Base-by-base conservation (phyloP, 2,329 filamentous ascomycete species). In the Aspergillus sp. region DNA sequence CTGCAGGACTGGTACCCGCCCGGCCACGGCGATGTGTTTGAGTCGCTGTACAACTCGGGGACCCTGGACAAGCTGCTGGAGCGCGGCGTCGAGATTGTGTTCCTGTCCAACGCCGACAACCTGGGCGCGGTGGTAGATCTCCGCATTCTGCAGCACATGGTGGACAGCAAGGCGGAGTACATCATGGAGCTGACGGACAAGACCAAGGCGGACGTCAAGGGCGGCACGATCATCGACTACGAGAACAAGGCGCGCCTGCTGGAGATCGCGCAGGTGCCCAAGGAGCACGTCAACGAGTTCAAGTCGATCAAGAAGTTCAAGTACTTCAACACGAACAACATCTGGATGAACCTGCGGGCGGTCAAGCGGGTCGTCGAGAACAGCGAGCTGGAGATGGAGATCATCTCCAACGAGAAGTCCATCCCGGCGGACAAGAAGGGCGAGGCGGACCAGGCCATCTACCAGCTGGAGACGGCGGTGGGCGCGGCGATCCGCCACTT, bases 251-350 rank as follows among this genome's bases (percentile, higher is more conserved):
- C 93, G 50, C 88, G 91, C 58, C 82, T 98, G 48, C 82, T 98
- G 33, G 91, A 98, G 72, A 95, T 98, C 54, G 91, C 91, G 10
- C 91, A 98, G 74, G 91, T 98, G 22, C 91, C 91, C 67, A 98
- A 96, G 79, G 86, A 98, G 74, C 91, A 98, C 69, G 85, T 91
- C 63, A 96, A 98, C 70, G 91, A 98, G 72, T 98, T 98, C 85
- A 98, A 98, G 80, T 95, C 88, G 30, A 98, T 98, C 75, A 98
- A 98, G 82, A 98, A 98, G 77, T 98, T 98, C 82, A 95, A 93
- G 77, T 98, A 98, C 80, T 98, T 98, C 82, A 98, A 98, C 79
- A 98, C 91, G 67, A 98, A 98, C 83, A 98, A 98, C 78, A 95
- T 98, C 69, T 98, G 91, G 91, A 83, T 98, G 75, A 94, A 94